Evolutionary conservation across 768 basidiomycete species (phyloP).

Genomic region (Porphyrellus cyaneotinctus): DNA sequence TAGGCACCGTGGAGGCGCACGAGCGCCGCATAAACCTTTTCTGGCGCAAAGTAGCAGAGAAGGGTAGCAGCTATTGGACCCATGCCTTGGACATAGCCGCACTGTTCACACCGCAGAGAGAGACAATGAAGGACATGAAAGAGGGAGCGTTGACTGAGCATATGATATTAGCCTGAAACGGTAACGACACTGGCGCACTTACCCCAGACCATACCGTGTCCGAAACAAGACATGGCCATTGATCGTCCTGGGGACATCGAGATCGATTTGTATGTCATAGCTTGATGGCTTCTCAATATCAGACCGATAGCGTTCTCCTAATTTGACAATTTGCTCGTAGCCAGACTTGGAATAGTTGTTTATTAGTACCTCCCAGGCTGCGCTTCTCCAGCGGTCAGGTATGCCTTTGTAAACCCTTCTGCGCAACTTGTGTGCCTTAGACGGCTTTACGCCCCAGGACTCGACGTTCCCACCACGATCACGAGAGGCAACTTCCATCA

Average conservation of each 20-base stretch:
- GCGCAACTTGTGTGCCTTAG: conserved; percentile 66
- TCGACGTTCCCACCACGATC: conserved; percentile 77
- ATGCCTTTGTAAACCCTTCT: conserved; percentile 90
- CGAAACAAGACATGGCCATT: conserved; percentile 91
- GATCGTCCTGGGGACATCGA: conserved; percentile 96
- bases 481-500: conserved; percentile 67
- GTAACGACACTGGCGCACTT: conserved; percentile 30
- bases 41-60: conserved; percentile 89
- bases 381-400: conserved; percentile 92
- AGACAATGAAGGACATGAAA: conserved; percentile 95
- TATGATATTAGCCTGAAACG: conserved; percentile 8
- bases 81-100: conserved; percentile 99
- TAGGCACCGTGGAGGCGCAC: conserved; percentile 89
- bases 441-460: conserved; percentile 62
- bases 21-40: conserved; percentile 79
- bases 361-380: conserved; percentile 86
- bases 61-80: conserved; percentile 94
- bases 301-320: conserved; percentile 53
- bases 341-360: conserved; percentile 47
- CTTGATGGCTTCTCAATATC: conserved; percentile 74
- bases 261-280: conserved; percentile 95
- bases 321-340: conserved; percentile 39
- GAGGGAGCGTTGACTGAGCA: conserved; percentile 78
- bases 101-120: conserved; percentile 76
- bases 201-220: conserved; percentile 95